Base-by-base conservation (phyloP, 768 basidiomycete genomes). In the Chalciporus chontae region DNA sequence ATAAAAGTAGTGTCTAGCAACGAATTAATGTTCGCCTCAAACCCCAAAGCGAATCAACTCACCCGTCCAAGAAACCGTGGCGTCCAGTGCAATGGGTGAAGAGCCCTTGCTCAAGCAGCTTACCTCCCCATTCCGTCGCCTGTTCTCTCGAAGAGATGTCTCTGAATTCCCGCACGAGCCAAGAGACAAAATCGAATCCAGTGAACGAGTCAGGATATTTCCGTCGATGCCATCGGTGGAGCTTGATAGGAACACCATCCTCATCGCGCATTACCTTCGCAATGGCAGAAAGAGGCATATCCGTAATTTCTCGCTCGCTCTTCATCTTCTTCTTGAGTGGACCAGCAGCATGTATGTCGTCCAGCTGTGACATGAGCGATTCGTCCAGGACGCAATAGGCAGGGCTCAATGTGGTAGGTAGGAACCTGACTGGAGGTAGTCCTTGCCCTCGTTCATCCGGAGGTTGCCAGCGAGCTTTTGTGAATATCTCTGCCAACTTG, bases 21-120 rank as follows among this genome's bases (percentile, higher is more conserved):
- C 15, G 27, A 9, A 44, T 61, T 18, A 3, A 43, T n/a, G 23
- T 23, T 41, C 36, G 49, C 36, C 39, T 51, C 42, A 46, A 39
- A 19, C 7, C 34, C 46, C 21, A 29, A n/a, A 34, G 32, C 2
- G 29, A 26, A 21, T 47, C 19, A 21, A 61, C 83, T 64, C 49
- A 90, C 90, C 91, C 91, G 60, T 95, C 92, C 47, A 95, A 66
- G 69, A 96, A 96, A 8, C 80, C 83, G 65, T 94, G 93, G 6
- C 78, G 72, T 4, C 82, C 81, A 47, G 83, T 73, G 62, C 87
- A 85, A 68, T 96, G 94, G 55, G 89, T 86, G 60, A 98, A 85
- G 27, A 97, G 67, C 1, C 92, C 93, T 58, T 88, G 83, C 37
- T 91, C 85, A 58, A 83, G 78, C 18, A 97, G 66, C 57, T 77